Evolutionary conservation across 2,329 filamentous ascomycete species (phyloP).

Genomic region (Apiospora sp.): DNA sequence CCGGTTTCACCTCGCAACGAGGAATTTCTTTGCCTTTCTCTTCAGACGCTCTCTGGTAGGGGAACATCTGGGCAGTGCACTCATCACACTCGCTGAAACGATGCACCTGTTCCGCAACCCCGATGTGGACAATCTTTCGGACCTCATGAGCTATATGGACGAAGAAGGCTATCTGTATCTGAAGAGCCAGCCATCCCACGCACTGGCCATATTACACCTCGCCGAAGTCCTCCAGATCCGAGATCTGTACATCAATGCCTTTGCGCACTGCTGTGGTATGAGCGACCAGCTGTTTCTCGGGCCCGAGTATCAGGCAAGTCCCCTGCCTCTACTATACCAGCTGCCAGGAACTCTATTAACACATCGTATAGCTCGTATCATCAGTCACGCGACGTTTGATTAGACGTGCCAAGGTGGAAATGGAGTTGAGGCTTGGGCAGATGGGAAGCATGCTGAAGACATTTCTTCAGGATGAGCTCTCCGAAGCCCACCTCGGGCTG

Average conservation of each 20-base stretch:
- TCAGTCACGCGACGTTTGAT: constrained; percentile 70
- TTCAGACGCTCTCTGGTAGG: constrained; percentile 73
- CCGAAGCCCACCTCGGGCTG: constrained; percentile 70
- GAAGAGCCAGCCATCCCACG: constrained; percentile 70
- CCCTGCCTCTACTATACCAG: not conserved
- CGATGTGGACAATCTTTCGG: constrained; percentile 63
- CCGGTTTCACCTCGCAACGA: constrained; percentile 71
- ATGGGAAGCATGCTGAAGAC: constrained; percentile 66
- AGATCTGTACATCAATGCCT: constrained; percentile 76
- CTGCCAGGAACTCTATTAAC: constrained; percentile 35
- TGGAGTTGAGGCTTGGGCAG: constrained; percentile 68
- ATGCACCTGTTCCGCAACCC: constrained; percentile 68
- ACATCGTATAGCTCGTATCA: constrained; percentile 52
- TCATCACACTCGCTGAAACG: constrained; percentile 70
- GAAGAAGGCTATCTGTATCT: constrained; percentile 75
- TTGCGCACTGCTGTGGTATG: constrained; percentile 83
- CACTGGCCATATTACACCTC: constrained; percentile 71
- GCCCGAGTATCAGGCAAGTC: constrained; percentile 67
- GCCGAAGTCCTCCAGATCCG: constrained; percentile 71
- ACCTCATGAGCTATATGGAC: constrained; percentile 71
- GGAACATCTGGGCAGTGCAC: constrained; percentile 66
- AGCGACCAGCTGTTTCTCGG: constrained; percentile 64
- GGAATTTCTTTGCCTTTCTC: constrained; percentile 80
- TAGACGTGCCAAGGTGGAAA: constrained; percentile 66
- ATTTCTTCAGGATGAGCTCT: constrained; percentile 77